A percentile compares a stretch with the other conserved stretches of the same genome.
phyloP scores from a whole-genome alignment of 1,284 basidiomycete species.

The Hortiboletus rubellus region DNA sequence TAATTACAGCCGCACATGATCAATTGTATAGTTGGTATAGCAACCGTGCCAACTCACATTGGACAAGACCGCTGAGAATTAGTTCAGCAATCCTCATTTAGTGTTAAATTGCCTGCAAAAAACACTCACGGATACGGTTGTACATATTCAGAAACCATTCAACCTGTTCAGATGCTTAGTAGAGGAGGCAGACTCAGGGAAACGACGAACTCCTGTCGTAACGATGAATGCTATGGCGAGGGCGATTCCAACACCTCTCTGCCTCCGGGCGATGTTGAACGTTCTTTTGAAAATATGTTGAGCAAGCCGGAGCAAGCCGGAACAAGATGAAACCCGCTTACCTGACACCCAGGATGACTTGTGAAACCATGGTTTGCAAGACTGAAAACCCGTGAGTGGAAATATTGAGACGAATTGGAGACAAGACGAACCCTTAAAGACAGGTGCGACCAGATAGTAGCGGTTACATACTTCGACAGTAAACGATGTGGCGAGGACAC shows the following conservation, averaged over 20 bases:
- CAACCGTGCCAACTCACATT: constrained; percentile 22
- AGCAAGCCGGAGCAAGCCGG: not conserved
- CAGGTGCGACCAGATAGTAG: constrained; percentile 33
- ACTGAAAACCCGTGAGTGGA: constrained; percentile 15
- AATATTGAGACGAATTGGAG: not conserved
- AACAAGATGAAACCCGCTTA: not conserved
- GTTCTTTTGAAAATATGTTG: constrained; percentile 24
- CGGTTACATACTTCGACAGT: constrained; percentile 26
- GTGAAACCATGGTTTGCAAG: constrained; percentile 38
- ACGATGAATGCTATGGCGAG: constrained; percentile 24
- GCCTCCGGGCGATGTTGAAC: constrained; percentile 34
- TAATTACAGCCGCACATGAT: constrained; percentile 4
- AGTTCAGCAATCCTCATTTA: constrained; percentile 12
- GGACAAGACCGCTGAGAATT: constrained; percentile 16
- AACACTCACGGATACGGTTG: constrained; percentile 26
- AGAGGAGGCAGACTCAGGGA: not conserved
- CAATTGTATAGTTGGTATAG: not conserved
- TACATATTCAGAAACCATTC: constrained; percentile 37
- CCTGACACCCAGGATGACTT: constrained; percentile 36
- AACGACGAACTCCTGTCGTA: constrained; percentile 18
- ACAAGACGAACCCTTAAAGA: constrained; percentile 36
- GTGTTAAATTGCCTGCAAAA: not conserved
- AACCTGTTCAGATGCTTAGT: constrained; percentile 15
- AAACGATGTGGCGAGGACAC: constrained; percentile 38
- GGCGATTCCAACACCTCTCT: constrained; percentile 19